Percentiles rank a stretch among this genome's conserved stretches.
phyloP scores from a whole-genome alignment of 2,329 filamentous ascomycete genomes.

The Scedosporium aurantiacum region DNA sequence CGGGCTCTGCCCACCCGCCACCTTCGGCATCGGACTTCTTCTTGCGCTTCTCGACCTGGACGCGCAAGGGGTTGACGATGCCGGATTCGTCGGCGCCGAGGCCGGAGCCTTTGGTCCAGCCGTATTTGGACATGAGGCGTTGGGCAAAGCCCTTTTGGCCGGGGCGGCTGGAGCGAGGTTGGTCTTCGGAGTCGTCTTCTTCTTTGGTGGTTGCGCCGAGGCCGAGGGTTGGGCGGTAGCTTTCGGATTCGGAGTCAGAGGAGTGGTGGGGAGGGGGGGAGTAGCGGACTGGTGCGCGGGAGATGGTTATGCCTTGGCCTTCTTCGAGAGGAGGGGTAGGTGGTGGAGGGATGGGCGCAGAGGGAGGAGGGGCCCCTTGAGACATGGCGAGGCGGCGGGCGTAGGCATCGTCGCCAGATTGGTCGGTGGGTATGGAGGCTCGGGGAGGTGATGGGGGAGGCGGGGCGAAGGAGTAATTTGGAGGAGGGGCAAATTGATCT shows the following conservation, averaged over 20 bases:
- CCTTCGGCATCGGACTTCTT: constrained; percentile 69
- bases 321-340: constrained; percentile 22
- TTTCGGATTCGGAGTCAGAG: constrained; percentile 20
- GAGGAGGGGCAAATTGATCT: constrained; percentile 52
- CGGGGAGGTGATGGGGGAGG: constrained; percentile 39
- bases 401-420: constrained; percentile 60
- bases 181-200: constrained; percentile 20
- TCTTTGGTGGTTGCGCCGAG: constrained; percentile 29
- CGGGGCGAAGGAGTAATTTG: constrained; percentile 45
- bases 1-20: constrained; percentile 62
- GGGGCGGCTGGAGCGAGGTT: constrained; percentile 53
- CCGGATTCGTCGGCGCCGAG: constrained; percentile 73
- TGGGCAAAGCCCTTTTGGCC: constrained; percentile 79
- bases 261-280: constrained; percentile 31
- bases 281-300: constrained; percentile 69
- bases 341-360: constrained; percentile 18
- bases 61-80: constrained; percentile 72
- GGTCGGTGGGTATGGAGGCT: constrained; percentile 40
- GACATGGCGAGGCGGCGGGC: constrained; percentile 50
- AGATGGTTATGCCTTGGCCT: constrained; percentile 45
- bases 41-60: constrained; percentile 77
- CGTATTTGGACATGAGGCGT: constrained; percentile 85
- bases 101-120: constrained; percentile 80
- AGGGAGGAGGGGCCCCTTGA: constrained; percentile 25
- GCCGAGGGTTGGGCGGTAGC: constrained; percentile 38